Evolutionary conservation across 495 filamentous ascomycete species (phyloP), one percentile per base, ranked within the genome.

Genomic region (Tuber magnatum): DNA sequence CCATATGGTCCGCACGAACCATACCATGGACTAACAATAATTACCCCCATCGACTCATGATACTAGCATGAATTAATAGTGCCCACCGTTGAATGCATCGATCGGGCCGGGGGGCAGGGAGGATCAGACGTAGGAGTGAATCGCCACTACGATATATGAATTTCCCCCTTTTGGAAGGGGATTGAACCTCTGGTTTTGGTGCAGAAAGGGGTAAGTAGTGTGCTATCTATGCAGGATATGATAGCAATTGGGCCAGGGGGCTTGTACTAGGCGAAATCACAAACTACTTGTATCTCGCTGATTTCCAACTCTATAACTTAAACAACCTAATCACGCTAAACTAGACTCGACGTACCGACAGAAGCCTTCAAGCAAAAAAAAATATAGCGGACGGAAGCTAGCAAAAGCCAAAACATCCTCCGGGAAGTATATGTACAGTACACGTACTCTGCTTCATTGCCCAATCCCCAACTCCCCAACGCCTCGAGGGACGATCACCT

Each of bases 401-500:
- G 28, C 14, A 65, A 65, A 65, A 35, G 2, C 28, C 14, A 65
- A 35, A 35, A 65, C 56, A 65, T 35, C 56, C 56, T 20, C 56
- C 56, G 14, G 28, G 12, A 3, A 7, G 16, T 35, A 28, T 65
- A 65, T 65, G 28, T 35, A 35, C 7, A 35, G 28, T 18, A 65
- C 28, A 65, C 14, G 56, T 14, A 35, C 6, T 1, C 28, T 35
- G 3, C 56, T 65, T 79, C 76, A 75, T 35, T 38, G 42, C 12
- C 24, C 39, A 68, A 71, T 72, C 51, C 78, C 73, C 71, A 48
- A 9, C 65, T 20, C 32, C 35, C 74, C 73, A 73, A 74, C 41
- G 35, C 74, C 78, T 35, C 51, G 71, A 22, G 77, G 77, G 16
- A 76, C 42, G 70, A 80, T 61, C 61, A 78, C 79, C 43, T 6